Percentiles rank a stretch among this genome's conserved stretches.
Evolutionary conservation across 768 basidiomycete genomes (phyloP).

Genomic region (Lentinula sp.): DNA sequence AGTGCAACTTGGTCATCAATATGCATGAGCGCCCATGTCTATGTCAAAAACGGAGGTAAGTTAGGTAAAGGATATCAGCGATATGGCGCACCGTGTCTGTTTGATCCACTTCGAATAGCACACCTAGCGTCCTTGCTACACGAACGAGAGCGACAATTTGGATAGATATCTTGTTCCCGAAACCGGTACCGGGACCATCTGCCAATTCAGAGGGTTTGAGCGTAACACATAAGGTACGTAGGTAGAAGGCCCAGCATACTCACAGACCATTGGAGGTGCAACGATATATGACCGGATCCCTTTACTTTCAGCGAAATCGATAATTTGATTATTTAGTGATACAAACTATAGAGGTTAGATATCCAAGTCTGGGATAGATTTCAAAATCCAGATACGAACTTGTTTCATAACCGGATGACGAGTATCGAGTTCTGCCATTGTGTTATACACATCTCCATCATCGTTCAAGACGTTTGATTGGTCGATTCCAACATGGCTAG

Average conservation of each 20-base stretch:
- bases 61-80: not conserved
- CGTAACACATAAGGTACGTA: not conserved
- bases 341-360: not conserved
- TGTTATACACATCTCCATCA: slow-evolving; percentile 4
- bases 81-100: not conserved
- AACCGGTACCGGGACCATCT: slow-evolving; percentile 9
- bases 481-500: slow-evolving; percentile 7
- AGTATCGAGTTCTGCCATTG: not conserved
- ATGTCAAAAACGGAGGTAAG: not conserved
- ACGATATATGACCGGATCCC: slow-evolving; percentile 9
- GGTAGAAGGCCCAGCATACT: not conserved
- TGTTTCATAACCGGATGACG: slow-evolving; percentile 6
- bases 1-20: slow-evolving; percentile 1
- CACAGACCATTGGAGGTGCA: slow-evolving; percentile 11
- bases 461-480: slow-evolving; percentile 4
- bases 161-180: slow-evolving; percentile 11
- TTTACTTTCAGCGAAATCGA: slow-evolving; percentile 7
- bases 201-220: not conserved
- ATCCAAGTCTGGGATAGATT: not conserved
- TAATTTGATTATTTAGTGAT: slow-evolving; percentile 1
- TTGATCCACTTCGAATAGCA: slow-evolving; percentile 4
- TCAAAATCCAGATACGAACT: not conserved
- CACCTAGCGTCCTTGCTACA: slow-evolving; percentile 3
- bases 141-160: slow-evolving; percentile 9
- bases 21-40: slow-evolving; percentile 9